phyloP scores from a whole-genome alignment of 2,329 filamentous ascomycete species.

The Alternaria brassicae region DNA sequence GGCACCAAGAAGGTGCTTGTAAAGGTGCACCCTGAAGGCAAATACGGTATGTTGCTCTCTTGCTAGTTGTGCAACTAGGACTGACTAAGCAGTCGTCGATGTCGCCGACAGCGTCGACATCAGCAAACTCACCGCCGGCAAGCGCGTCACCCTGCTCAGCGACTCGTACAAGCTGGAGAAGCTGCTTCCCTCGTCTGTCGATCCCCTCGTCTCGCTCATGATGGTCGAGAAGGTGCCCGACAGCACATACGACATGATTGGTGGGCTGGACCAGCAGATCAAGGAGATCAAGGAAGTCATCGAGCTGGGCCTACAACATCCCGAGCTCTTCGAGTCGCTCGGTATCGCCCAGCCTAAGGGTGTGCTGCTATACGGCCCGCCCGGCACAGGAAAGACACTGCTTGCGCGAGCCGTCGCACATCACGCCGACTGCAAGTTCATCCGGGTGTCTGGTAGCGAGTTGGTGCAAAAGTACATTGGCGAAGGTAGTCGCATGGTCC shows the following conservation, averaged over 20 bases:
- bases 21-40: constrained; percentile 98
- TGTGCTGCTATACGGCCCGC: constrained; percentile 93
- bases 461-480: constrained; percentile 99
- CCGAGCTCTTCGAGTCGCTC: constrained; percentile 97
- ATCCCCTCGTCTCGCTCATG: constrained; percentile 98
- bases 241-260: constrained; percentile 99
- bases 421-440: constrained; percentile 99
- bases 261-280: constrained; percentile 97
- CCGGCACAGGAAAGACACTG: constrained; percentile 95
- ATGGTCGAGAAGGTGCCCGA: constrained; percentile 99
- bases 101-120: constrained; percentile 94
- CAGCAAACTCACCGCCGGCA: constrained; percentile 92
- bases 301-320: constrained; percentile 96
- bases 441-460: constrained; percentile 93
- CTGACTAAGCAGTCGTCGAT: constrained; percentile 76
- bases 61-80: not conserved
- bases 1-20: constrained; percentile 98
- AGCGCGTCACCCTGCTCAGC: constrained; percentile 94
- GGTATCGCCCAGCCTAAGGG: constrained; percentile 98
- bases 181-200: constrained; percentile 96
- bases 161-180: constrained; percentile 99
- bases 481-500: constrained; percentile 97
- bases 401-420: constrained; percentile 95
- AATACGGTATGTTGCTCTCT: constrained; percentile 78
- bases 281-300: constrained; percentile 99